Evolutionary conservation across 2,329 filamentous ascomycete species (phyloP), one percentile per base, ranked within the genome.

Genomic region (Trichoderma hamatum): DNA sequence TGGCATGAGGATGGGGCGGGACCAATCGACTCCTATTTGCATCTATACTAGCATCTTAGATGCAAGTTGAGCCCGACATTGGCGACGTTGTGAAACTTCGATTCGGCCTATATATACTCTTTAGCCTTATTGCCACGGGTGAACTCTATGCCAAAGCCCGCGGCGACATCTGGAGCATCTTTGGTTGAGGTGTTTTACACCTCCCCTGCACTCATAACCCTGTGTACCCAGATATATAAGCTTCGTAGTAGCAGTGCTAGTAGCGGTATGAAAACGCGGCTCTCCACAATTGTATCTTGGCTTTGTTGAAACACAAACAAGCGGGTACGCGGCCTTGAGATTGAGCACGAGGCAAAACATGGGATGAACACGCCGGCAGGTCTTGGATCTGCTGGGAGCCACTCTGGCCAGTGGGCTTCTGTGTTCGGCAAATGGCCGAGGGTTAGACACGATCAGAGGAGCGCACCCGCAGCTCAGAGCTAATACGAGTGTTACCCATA

Each of bases 391-490:
- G 54, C 54, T 32, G 9, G 19, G 56, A 24, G 54, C 52, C 52
- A 66, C 26, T 56, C 9, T 62, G 32, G 2, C 46, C 32, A 39
- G 64, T 51, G 54, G 49, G 64, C 24, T 67, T 67, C 54, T 28
- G n/a, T 66, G 30, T 30, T 67, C 54, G 52, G 64, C 26, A 51
- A 46, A n/a, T 67, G 64, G 54, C 54, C 64, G 36, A 59, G 36
- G 34, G 63, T 49, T 43, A 52, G 46, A 21, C 28, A 63, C 43
- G 51, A 30, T 30, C 34, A 30, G 61, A 28, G 46, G 30, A 54
- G 14, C 14, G 13, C 60, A 52, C 59, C 39, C 26, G 59, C 43
- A 49, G 30, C 19, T 49, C 24, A 55, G 7, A 43, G 39, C 39
- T 43, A 43, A 43, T 43, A 43, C 39, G 39, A 43, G 39, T 43